A percentile compares a stretch with the other conserved stretches of the same genome.
phyloP scores from a whole-genome alignment of 73 alveolate species.

The Tetrahymena borealis region DNA sequence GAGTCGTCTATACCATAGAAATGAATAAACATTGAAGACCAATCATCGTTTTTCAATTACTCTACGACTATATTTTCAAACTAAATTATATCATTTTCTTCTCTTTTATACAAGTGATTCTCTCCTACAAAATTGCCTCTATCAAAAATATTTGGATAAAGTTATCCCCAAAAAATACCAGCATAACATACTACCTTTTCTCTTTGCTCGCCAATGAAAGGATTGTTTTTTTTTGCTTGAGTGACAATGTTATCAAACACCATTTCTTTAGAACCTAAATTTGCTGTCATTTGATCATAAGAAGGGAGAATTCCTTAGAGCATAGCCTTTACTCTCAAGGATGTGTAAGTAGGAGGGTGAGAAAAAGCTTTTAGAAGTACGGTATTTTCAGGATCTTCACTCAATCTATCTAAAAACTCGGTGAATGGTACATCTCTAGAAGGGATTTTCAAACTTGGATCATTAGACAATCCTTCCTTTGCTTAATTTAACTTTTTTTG shows the following conservation, averaged over 20 bases:
- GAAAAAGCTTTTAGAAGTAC: not conserved
- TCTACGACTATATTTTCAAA: not conserved
- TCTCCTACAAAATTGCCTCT: not conserved
- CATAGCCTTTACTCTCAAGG: not conserved
- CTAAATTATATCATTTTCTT: not conserved
- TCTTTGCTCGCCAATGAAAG: not conserved
- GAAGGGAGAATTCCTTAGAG: not conserved
- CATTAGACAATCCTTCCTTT: not conserved
- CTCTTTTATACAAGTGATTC: not conserved
- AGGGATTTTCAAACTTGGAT: not conserved
- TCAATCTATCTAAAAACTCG: not conserved
- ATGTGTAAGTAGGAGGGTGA: not conserved
- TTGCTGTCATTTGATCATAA: not conserved
- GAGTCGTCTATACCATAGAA: not conserved
- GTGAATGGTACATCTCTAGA: not conserved
- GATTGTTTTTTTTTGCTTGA: not conserved
- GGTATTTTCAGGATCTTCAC: not conserved
- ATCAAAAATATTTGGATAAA: not conserved
- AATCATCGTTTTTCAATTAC: not conserved
- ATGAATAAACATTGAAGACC: not conserved
- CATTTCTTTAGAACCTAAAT: not conserved
- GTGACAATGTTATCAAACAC: not conserved
- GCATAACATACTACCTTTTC: not conserved
- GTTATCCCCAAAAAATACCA: not conserved
- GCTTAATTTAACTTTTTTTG: not conserved